phyloP scores from a whole-genome alignment of 169 alveolate genomes.

The Plasmodium chabaudi region DNA sequence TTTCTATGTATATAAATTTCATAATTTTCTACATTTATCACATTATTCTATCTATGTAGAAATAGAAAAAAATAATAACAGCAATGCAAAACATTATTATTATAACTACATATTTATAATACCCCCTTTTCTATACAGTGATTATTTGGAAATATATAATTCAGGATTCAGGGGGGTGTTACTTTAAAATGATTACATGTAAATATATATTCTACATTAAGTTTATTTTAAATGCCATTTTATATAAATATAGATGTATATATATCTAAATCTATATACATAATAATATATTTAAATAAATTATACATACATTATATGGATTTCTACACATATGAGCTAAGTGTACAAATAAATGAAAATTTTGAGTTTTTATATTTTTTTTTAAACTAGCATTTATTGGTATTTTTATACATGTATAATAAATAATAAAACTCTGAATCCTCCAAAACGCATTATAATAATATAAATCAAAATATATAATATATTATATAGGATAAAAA shows the following conservation, averaged over 20 bases:
- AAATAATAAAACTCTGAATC: too few relatives aligned
- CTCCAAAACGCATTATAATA: too few relatives aligned
- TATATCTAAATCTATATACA: not conserved
- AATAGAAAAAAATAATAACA: too few relatives aligned
- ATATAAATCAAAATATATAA: too few relatives aligned
- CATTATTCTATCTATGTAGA: not conserved
- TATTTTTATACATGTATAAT: too few relatives aligned
- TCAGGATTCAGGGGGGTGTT: too few relatives aligned
- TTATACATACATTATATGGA: not conserved
- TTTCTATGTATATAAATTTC: not conserved
- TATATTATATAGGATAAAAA: too few relatives aligned
- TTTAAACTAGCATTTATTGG: too few relatives aligned
- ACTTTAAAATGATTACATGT: not conserved
- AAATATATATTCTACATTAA: not conserved
- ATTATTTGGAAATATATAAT: too few relatives aligned
- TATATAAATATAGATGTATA: not conserved
- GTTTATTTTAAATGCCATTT: not conserved
- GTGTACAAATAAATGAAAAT: too few relatives aligned
- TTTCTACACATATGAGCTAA: not conserved
- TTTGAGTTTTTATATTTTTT: too few relatives aligned
- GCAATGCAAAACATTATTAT: not conserved
- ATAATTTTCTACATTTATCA: not conserved
- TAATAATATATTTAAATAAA: not conserved
- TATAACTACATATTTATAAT: not conserved
- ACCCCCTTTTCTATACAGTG: not conserved